Base-by-base conservation (phyloP, 1,284 basidiomycete genomes). In the Leccinum subrobustum region DNA sequence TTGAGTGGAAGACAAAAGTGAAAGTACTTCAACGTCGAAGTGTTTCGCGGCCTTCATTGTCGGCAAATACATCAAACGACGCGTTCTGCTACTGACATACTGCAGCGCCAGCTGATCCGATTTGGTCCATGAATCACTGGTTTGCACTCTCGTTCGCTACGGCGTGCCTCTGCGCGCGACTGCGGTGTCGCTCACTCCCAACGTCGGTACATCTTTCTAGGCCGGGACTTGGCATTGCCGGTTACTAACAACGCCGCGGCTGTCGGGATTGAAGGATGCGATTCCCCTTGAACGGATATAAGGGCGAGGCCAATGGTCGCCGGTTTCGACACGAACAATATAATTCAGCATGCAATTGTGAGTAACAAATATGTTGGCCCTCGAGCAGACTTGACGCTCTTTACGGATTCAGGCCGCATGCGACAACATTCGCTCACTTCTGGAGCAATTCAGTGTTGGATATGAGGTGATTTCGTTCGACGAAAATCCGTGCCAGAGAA, bases 381-480 rank as follows among this genome's bases (percentile, higher is more conserved):
- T 5, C 7, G 12, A 14, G 11, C 51, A 1, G 14, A 48, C 33
- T 59, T 60, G 18, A 70, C 39, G 3, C 14, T 9, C 9, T 4
- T 33, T 55, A 20, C 47, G 69, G 70, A 48, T 55, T 3, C 64
- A 61, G 42, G 25, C 47, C 27, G 48, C 59, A 4, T 61, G 56
- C n/a, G 23, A n/a, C 57, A 68, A 56, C 18, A 56, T 39, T n/a
- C 16, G 7, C 37, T 39, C 37, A 23, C 61, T 71, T 23, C 11
- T 33, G 4, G 52, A 61, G 20, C 60, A 60, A 11, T 69, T 66
- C 14, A 47, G 58, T 25, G 56, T 71, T 16, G 6, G 23, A 20
- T 68, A 68, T 9, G 31, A 68, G 14, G 12, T 69, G 23, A 54
- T 47, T 2, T 60, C 66, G 0, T 60, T 67, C 3, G 56, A 71